These are phyloP conservation scores for Tolypocladium cylindrosporum DNA, from an alignment of 2,329 filamentous ascomycete genomes.

Conservation along the genomic window DNA sequence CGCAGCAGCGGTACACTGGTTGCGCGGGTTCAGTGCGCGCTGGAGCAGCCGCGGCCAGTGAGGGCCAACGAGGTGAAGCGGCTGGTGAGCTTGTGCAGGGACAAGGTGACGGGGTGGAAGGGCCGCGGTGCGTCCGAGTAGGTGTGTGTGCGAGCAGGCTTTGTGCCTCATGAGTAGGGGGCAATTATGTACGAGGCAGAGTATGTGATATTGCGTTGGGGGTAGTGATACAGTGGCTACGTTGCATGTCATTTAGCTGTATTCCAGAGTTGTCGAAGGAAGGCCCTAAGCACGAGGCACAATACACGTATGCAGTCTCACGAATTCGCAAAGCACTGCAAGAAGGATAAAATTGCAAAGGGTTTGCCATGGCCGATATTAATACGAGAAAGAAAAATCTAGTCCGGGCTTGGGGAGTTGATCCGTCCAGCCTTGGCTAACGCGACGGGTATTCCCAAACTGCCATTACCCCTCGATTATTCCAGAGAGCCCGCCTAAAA, in stretches of 20 bases:
- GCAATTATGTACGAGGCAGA: background rate
- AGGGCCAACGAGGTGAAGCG: conserved; percentile 18
- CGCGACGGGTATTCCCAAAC: background rate
- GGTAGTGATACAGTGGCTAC: background rate
- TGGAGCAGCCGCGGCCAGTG: conserved; percentile 21
- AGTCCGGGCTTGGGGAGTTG: too few species aligned
- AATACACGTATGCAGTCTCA: background rate
- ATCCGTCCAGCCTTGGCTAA: background rate
- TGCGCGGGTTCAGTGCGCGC: conserved; percentile 15
- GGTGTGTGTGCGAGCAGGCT: background rate
- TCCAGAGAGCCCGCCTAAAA: background rate
- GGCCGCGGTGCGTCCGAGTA: conserved; percentile 11
- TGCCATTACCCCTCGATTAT: background rate
- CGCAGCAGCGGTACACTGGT: conserved; percentile 12
- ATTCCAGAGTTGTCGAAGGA: background rate
- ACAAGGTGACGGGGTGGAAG: conserved; percentile 11
- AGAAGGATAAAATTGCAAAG: background rate
- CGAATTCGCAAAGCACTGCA: too few species aligned
- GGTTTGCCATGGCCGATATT: background rate
- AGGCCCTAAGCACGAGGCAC: background rate
- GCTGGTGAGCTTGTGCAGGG: conserved; percentile 18
- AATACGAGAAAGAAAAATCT: background rate
- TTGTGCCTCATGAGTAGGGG: background rate
- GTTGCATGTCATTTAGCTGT: background rate
- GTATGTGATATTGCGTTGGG: background rate